Percentiles rank a stretch among this genome's conserved stretches.
phyloP scores from a whole-genome alignment of 2,329 filamentous ascomycete genomes.

The Colletotrichum falcatum region DNA sequence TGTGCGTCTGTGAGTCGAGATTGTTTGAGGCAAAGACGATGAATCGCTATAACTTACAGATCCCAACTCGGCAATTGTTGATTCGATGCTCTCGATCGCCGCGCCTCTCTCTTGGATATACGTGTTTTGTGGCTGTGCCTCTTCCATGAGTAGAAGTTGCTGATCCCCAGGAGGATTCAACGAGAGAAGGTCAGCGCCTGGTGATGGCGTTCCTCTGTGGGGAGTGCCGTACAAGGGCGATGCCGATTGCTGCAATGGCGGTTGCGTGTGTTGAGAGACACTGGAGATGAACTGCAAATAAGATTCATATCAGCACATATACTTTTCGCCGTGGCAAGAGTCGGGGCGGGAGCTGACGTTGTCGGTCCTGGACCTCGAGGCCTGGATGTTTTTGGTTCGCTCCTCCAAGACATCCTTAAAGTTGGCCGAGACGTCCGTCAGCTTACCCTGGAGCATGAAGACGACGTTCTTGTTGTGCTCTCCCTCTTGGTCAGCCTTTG shows the following conservation, averaged over 20 bases:
- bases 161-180: conserved; percentile 89
- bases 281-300: conserved; percentile 78
- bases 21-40: conserved; percentile 47
- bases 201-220: conserved; percentile 72
- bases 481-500: conserved; percentile 81
- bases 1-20: conserved; percentile 9
- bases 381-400: conserved; percentile 97
- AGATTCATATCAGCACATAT: conserved; percentile 1
- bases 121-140: conserved; percentile 84
- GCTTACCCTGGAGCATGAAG: conserved; percentile 87
- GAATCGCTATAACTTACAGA: conserved; percentile 48
- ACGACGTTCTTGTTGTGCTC: conserved; percentile 99
- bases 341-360: conserved; percentile 59
- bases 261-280: conserved; percentile 81
- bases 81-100: conserved; percentile 96
- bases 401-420: conserved; percentile 98
- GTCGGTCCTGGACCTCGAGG: conserved; percentile 89
- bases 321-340: too few relatives aligned
- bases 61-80: conserved; percentile 92
- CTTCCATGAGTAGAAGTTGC: conserved; percentile 92
- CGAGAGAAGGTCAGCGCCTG: conserved; percentile 80
- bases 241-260: conserved; percentile 77
- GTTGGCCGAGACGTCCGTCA: conserved; percentile 89
- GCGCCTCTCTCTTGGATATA: conserved; percentile 96
- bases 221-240: conserved; percentile 90